phyloP scores from a whole-genome alignment of 2,329 filamentous ascomycete genomes.

The Exophiala aquamarina region DNA sequence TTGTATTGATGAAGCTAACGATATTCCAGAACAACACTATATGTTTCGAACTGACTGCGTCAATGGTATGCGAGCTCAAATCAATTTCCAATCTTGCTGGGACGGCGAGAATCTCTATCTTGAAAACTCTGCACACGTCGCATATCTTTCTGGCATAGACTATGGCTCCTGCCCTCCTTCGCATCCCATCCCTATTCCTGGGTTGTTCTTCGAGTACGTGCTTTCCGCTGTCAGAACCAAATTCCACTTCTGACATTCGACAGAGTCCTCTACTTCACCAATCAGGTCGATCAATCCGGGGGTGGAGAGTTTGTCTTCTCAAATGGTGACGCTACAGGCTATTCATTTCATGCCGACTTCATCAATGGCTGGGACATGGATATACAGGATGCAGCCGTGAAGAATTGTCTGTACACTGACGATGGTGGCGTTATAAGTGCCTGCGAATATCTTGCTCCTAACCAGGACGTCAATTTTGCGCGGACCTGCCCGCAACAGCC shows the following conservation, averaged over 20 bases:
- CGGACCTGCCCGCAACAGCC: slow-evolving; percentile 51
- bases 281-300: slow-evolving; percentile 41
- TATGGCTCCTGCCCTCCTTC: slow-evolving; percentile 71
- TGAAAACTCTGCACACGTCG: slow-evolving; percentile 64
- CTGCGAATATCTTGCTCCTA: slow-evolving; percentile 52
- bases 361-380: slow-evolving; percentile 69
- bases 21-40: slow-evolving; percentile 65
- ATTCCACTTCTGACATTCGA: slow-evolving; percentile 30
- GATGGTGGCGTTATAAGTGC: slow-evolving; percentile 60
- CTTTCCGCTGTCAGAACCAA: no score
- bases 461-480: slow-evolving; percentile 54
- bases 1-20: slow-evolving; percentile 67
- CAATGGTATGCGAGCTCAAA: slow-evolving; percentile 76
- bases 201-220: slow-evolving; percentile 73
- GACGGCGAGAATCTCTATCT: slow-evolving; percentile 65
- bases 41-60: slow-evolving; percentile 74
- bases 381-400: slow-evolving; percentile 65
- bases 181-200: slow-evolving; percentile 67
- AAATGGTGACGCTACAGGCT: slow-evolving; percentile 51
- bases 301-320: slow-evolving; percentile 58
- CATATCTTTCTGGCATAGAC: slow-evolving; percentile 76
- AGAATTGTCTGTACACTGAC: slow-evolving; percentile 59
- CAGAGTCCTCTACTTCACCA: slow-evolving; percentile 53
- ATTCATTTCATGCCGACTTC: slow-evolving; percentile 63
- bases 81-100: slow-evolving; percentile 91